Evolutionary conservation across 495 filamentous ascomycete genomes (phyloP).

Genomic region (Wilcoxina mikolae): DNA sequence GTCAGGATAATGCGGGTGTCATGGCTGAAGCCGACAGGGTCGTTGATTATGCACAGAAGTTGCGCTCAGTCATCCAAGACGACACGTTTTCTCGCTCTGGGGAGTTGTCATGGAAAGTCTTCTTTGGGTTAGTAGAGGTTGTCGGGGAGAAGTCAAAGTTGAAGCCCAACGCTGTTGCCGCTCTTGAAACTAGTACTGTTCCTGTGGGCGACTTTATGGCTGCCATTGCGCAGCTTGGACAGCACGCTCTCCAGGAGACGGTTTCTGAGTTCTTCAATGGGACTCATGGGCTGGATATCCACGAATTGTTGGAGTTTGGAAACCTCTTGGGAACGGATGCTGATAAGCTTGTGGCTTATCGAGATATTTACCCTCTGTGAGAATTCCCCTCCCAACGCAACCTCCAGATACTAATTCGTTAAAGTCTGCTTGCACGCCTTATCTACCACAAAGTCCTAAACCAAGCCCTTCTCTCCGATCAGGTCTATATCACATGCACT

Average conservation of each 20-base stretch:
- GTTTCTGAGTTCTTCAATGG: neutral
- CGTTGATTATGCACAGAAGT: neutral
- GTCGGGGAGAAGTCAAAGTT: neutral
- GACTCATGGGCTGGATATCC: neutral
- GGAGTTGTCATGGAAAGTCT: neutral
- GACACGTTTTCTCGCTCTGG: neutral
- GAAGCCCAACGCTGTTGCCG: neutral
- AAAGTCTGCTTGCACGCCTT: neutral
- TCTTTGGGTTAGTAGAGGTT: neutral
- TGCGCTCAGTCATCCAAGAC: neutral
- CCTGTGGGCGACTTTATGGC: neutral
- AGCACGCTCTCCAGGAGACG: neutral
- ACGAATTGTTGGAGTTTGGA: neutral
- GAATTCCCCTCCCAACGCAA: neutral
- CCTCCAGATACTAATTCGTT: too few relatives aligned
- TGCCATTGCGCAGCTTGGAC: neutral
- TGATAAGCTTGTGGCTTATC: neutral
- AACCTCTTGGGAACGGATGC: neutral
- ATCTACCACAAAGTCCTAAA: constrained; percentile 1
- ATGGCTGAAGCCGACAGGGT: neutral
- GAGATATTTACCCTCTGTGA: neutral
- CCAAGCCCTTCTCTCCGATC: neutral
- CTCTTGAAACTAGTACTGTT: neutral
- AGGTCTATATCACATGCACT: neutral
- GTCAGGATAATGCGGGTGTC: neutral